These are phyloP conservation scores for Clohesyomyces aquaticus DNA, from an alignment of 495 filamentous ascomycete genomes.

Conservation along the genomic window DNA sequence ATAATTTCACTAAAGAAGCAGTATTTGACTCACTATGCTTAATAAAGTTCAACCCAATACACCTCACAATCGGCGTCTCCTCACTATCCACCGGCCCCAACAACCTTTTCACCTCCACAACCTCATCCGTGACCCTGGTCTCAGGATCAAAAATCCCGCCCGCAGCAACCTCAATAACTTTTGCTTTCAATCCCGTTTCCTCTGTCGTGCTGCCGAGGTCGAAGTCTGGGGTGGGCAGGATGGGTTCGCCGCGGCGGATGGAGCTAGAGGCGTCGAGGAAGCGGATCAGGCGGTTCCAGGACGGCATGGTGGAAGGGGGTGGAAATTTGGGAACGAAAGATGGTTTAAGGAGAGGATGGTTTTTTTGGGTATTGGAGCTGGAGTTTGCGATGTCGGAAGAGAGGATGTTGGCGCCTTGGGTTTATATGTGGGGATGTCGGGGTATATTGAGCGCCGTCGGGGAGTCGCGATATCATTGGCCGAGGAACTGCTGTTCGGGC, in stretches of 20 bases:
- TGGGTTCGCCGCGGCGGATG: conserved; percentile 54
- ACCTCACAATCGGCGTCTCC: conserved; percentile 45
- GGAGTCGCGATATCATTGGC: conserved; percentile 6
- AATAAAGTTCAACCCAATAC: conserved; percentile 46
- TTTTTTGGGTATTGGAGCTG: background rate
- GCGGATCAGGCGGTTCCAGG: conserved; percentile 56
- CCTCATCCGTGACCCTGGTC: conserved; percentile 42
- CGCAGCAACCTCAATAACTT: conserved; percentile 45
- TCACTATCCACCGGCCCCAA: conserved; percentile 39
- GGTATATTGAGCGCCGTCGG: background rate
- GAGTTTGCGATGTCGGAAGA: background rate
- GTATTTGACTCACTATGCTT: conserved; percentile 42
- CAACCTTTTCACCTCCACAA: conserved; percentile 42
- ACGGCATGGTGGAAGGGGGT: conserved; percentile 13
- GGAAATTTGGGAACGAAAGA: background rate
- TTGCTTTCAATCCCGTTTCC: conserved; percentile 48
- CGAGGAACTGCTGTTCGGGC: too few species aligned
- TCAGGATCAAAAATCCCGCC: conserved; percentile 50
- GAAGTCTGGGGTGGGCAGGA: conserved; percentile 49
- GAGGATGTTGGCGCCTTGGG: background rate
- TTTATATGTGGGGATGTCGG: conserved; percentile 13
- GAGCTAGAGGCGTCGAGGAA: conserved; percentile 55
- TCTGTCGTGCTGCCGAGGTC: conserved; percentile 51
- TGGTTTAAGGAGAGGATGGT: background rate
- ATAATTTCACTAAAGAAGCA: too few species aligned